phyloP scores from a whole-genome alignment of 805 yeast genomes.

The Hanseniaspora meyeri region DNA sequence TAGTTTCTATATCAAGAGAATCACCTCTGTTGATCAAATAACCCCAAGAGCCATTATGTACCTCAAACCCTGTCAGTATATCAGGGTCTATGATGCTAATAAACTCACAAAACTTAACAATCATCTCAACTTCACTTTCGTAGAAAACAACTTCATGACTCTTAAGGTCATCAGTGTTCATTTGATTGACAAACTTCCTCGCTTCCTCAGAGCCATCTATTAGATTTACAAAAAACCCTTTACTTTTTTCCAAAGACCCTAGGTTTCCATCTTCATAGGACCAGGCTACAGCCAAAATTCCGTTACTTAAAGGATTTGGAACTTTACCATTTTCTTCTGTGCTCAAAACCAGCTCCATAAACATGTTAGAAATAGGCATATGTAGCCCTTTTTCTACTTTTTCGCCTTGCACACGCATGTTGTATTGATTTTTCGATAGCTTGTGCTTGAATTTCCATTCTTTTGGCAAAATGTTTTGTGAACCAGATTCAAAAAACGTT shows the following conservation, averaged over 20 bases:
- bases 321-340: not conserved
- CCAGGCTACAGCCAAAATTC: slow-evolving; percentile 3
- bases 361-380: slow-evolving; percentile 4
- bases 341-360: not conserved
- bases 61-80: slow-evolving; percentile 73
- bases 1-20: slow-evolving; percentile 39
- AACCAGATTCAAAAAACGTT: slow-evolving; percentile 5
- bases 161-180: slow-evolving; percentile 17
- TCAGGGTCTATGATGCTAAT: slow-evolving; percentile 72
- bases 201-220: slow-evolving; percentile 12
- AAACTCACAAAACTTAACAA: slow-evolving; percentile 41
- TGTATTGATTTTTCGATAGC: not conserved
- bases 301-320: not conserved
- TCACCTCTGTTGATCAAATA: slow-evolving; percentile 58
- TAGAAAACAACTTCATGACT: slow-evolving; percentile 31
- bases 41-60: slow-evolving; percentile 80
- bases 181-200: slow-evolving; percentile 11
- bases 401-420: not conserved
- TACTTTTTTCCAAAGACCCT: slow-evolving; percentile 1
- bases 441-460: slow-evolving; percentile 7
- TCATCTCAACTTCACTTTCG: slow-evolving; percentile 45
- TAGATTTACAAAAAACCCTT: slow-evolving; percentile 5
- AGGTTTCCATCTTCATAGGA: slow-evolving; percentile 1
- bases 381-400: not conserved
- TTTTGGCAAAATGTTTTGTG: slow-evolving; percentile 5